Percentiles rank a stretch among this genome's conserved stretches.
These are phyloP conservation scores for Patellifolia procumbens DNA, from an alignment of 179 eudicot species.

Conservation along the genomic window DNA sequence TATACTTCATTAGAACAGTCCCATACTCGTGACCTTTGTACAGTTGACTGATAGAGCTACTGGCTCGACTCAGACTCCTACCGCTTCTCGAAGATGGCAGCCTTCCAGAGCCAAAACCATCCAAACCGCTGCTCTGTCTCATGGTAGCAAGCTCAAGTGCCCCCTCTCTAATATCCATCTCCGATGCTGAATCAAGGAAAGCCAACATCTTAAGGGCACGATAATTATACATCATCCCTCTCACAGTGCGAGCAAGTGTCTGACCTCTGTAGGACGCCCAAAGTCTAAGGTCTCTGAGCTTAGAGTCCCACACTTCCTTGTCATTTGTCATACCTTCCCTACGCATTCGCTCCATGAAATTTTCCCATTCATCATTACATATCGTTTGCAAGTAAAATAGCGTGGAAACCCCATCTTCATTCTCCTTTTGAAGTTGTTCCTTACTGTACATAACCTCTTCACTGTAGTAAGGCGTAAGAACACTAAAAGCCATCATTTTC, in stretches of 20 bases:
- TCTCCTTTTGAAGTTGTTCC: conserved; percentile 82
- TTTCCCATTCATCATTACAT: conserved; percentile 84
- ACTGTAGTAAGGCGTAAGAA: conserved; percentile 86
- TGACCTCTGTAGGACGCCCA: conserved; percentile 98
- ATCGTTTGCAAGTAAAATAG: conserved; percentile 88
- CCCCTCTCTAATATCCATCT: conserved; percentile 86
- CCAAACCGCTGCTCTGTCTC: conserved; percentile 48
- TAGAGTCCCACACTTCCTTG: conserved; percentile 54
- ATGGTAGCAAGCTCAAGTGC: conserved; percentile 62
- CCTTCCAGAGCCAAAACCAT: conserved; percentile 43
- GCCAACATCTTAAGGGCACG: conserved; percentile 92
- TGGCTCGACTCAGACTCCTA: conserved; percentile 62
- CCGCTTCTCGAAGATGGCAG: conserved; percentile 41
- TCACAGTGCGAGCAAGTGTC: conserved; percentile 85
- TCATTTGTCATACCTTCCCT: conserved; percentile 67
- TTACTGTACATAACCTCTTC: conserved; percentile 86
- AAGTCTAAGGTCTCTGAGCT: conserved; percentile 67
- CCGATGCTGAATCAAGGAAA: conserved; percentile 92
- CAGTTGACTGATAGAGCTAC: conserved; percentile 63
- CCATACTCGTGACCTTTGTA: conserved; percentile 90
- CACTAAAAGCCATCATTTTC: conserved; percentile 92
- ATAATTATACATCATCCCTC: conserved; percentile 98
- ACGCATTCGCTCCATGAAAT: conserved; percentile 76
- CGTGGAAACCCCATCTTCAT: conserved; percentile 91
- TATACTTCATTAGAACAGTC: conserved; percentile 83